Evolutionary conservation across 2,329 filamentous ascomycete species (phyloP), one percentile per base, ranked within the genome.

Genomic region (Trichophaea hybrida): DNA sequence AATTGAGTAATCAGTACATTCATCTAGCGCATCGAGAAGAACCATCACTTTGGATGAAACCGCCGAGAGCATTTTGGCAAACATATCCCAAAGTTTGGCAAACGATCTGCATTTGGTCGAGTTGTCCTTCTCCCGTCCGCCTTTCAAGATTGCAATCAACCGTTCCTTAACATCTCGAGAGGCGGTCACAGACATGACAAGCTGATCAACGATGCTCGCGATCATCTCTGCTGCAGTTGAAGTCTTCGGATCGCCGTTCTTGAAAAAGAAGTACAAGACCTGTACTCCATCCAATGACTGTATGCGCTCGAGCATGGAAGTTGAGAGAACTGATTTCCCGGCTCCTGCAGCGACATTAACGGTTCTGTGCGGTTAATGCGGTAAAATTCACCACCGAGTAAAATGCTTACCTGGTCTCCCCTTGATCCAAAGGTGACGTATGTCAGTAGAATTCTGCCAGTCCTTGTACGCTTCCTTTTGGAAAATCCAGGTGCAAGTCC

Each of bases 241-340:
- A 2, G 52, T 55, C n/a, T 31, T 38, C 12, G 33, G 7, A 43
- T 40, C 52, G 17, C 52, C 52, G 31, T 55, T 55, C 17, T 35
- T 32, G 52, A 55, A 55, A 24, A 40, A 55, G 37, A 55, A 55
- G 52, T 55, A 55, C n/a, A 55, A 24, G 13, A 55, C 37, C 4
- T 7, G 17, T 10, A 13, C 50, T 4, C 10, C 50, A 37, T 53
- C 50, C 1, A 17, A 17, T 10, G 12, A 10, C 31, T 54, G 50
- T 2, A 54, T 13, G 13, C 17, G 8, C 31, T 54, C 50, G 12
- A 54, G 13, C 2, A 54, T 54, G 17, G 50, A 13, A n/a, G 50
- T 32, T 13, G 50, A 54, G 13, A 54, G 50, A 2, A 54, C 50
- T 12, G 50, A 54, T 54, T 54, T 54, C 50, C 50, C 50, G 32